Evolutionary conservation across 73 alveolate species (phyloP), one percentile per base, ranked within the genome.

Genomic region (Tetrahymena malaccensis): DNA sequence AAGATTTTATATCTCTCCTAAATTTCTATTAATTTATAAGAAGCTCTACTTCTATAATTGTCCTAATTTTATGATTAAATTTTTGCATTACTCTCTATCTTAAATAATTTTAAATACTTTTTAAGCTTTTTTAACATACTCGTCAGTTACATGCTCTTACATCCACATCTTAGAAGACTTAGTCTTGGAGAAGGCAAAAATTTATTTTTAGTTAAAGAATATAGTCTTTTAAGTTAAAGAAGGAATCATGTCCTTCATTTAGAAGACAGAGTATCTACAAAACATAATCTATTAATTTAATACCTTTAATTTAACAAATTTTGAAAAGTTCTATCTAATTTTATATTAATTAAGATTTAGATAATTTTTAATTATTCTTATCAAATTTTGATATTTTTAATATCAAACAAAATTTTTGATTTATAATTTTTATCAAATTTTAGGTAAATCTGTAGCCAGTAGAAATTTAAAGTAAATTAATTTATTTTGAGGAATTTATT

Each of bases 11-110:
- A 97, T 95, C 97, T 95, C 15, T 96, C 94, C 93, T 98, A 96
- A 13, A 98, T 94, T 95, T 98, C 98, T 58, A 98, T 43, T 17
- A 98, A 96, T 95, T 98, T 98, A 85, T 85, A 98, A 22, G 99
- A 98, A 17, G 99, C 98, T 96, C 99, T 96, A 15, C 98, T 85
- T 94, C 99, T 85, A 56, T 96, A 98, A 37, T 96, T 89, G 55
- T 97, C 97, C 97, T 96, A 50, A 50, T 35, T 31, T 43, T 94
- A 40, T 85, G 38, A 38, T 17, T n/a, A 17, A 35, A 21, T 70
- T 27, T 27, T 70, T 70, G 4, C 10, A 12, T 70, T 70, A 12
- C 22, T 22, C 31, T 70, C 31, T 13, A 43, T n/a, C 21, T 3
- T 70, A n/a, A 70, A 27, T 70, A 22, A 70, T n/a, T 31, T 25